Evolutionary conservation across 2,329 filamentous ascomycete species (phyloP), one percentile per base, ranked within the genome.

Genomic region (Colletotrichum truncatum): DNA sequence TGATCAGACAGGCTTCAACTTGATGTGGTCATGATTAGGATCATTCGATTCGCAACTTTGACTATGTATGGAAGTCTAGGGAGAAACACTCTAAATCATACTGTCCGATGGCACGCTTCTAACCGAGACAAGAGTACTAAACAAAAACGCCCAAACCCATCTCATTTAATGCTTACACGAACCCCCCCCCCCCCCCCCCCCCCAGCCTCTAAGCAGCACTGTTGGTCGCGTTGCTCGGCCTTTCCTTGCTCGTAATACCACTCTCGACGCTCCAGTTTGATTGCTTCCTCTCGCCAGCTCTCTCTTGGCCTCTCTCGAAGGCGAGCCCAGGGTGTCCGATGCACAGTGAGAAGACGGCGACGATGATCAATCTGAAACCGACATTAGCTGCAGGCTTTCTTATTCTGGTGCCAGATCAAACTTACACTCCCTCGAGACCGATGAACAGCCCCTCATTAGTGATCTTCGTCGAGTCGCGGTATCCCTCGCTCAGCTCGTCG

Each of bases 401-500:
- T 0, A 25, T 16, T 12, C 16, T 48, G 18, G 2, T 28, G 23
- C 5, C 11, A 60, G 2, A 72, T 57, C 5, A 16, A 21, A 54
- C 67, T 52, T 71, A 81, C 79, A 78, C 77, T 74, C 83, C 84
- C 76, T 88, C 86, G 0, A 88, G 76, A 0, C 75, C 82, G 66
- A 87, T 86, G 66, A 88, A 88, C 3, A 84, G 71, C 0, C 73
- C 75, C 71, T 88, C 75, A 39, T 87, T 71, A 4, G 77, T 77
- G 39, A 90, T 85, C 59, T 90, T 74, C 6, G 79, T 73, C 0
- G 87, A 88, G 25, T 74, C 39, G 1, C 5, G 71, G 79, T 89
- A 92, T 2, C 89, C 89, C 38, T 88, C 78, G 66, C 84, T 86
- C 65, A 92, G 74, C 76, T 92, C 90, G 9, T 87, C 87, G 41